These are phyloP conservation scores for Microglena sp. DNA, from an alignment of 139 green algal genomes.

Conservation along the genomic window DNA sequence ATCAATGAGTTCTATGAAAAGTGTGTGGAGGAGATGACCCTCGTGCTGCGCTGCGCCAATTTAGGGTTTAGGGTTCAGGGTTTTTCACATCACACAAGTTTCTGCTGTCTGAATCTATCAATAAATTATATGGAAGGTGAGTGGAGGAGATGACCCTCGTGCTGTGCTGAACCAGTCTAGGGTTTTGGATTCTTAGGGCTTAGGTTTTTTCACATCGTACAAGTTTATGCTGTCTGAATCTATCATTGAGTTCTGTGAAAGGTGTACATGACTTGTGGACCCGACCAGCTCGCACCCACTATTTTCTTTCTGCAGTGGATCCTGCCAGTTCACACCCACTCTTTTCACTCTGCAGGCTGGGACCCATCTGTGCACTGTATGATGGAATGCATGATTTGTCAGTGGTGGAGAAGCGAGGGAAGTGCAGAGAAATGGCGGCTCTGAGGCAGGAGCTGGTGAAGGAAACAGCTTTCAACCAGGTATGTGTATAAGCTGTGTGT, in stretches of 20 bases:
- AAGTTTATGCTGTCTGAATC: neutral
- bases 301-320: too few relatives aligned
- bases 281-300: too few relatives aligned
- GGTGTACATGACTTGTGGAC: too few relatives aligned
- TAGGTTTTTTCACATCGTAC: neutral
- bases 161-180: too few relatives aligned
- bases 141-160: too few relatives aligned
- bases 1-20: neutral
- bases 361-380: conserved; percentile 21
- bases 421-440: conserved; percentile 33
- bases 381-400: conserved; percentile 44
- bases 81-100: neutral
- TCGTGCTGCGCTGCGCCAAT: too few relatives aligned
- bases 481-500: too few relatives aligned
- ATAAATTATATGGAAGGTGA: neutral
- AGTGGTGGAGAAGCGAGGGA: conserved; percentile 36
- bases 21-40: too few relatives aligned
- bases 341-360: conserved; percentile 15
- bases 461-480: too few relatives aligned
- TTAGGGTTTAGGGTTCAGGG: too few relatives aligned
- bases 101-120: neutral
- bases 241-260: neutral
- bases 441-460: conserved; percentile 25
- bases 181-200: too few relatives aligned
- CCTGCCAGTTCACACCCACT: too few relatives aligned